Evolutionary conservation across 2,329 filamentous ascomycete species (phyloP), one percentile per base, ranked within the genome.

Genomic region (Pseudocercospora macadamiae): DNA sequence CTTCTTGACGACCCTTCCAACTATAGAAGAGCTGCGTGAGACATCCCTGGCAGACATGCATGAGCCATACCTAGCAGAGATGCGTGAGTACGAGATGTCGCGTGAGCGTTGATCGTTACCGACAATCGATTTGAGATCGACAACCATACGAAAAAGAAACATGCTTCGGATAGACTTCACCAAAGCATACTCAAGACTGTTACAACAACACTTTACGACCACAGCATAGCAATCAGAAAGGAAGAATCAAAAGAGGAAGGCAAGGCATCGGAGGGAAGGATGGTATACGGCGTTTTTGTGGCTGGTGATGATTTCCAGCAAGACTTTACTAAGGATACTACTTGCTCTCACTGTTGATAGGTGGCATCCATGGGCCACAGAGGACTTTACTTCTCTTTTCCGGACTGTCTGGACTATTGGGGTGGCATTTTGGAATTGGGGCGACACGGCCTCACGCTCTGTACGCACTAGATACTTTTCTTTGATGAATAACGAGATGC

Each of bases 61-160:
- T 34, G 51, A 53, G 32, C 21, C 12, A 23, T 44, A 23, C 4
- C 53, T 53, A 51, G 47, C 53, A 30, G 47, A 53, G 34, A 56
- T 60, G 57, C 52, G 45, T 21, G 59, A 49, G 10, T 54, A 62
- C 49, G 59, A 64, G 44, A 64, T 64, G 59, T 62, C 62, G 28
- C 34, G 19, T 28, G 21, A 10, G 23, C 16, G 23, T 51, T 23
- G 8, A 49, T 16, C 14, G 18, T 26, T 39, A 21, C 26, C 3
- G 21, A 4, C 30, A 12, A 23, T 26, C 21, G 18, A 34, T 48
- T 36, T 16, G 26, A 36, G 14, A 45, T 19, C 42, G 42, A 55
- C 28, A 36, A 54, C 18, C 14, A 45, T 48, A 48, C 39, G 42
- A 23, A 25, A 10, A 55, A 44, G 18, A 36, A 49, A n/a, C 8